Evolutionary conservation across 805 yeast genomes (phyloP), one percentile per base, ranked within the genome.

Genomic region (Yarrowia phangngaensis): DNA sequence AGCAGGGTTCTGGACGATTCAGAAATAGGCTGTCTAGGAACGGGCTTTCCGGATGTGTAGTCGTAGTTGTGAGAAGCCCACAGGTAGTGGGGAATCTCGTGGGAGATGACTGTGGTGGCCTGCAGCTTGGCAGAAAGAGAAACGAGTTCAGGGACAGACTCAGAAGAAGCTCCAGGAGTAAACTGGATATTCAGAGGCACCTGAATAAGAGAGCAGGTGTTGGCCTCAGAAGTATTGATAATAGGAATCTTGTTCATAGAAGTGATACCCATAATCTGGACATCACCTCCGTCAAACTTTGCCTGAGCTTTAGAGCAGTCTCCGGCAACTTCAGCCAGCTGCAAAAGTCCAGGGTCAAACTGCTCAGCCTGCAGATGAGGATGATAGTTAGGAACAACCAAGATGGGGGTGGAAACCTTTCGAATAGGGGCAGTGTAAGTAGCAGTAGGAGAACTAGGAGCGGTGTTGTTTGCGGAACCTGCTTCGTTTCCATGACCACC

Each of bases 241-340:
- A 38, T 38, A 14, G 45, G 45, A 19, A 38, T 38, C 45, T 38
- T 38, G 45, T 38, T 38, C 45, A 38, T 38, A 32, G 45, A 38
- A 19, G 17, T 38, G 14, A 38, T 38, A 4, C 45, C 45, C 45
- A 38, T 26, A 12, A 38, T 31, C 32, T 38, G 45, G 14, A 38
- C 45, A 24, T 38, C 13, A 19, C 45, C 45, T 17, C 32, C 45
- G 32, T 38, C 27, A 32, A 38, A 38, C 32, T 38, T 38, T 23
- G 45, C 45, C 14, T 38, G 45, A 24, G 45, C 45, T 32, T 38
- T 38, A 24, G 45, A 31, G 12, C 32, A 24, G 24, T 38, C 45
- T 4, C 45, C 45, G 13, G 45, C 45, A 8, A 13, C 32, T 14
- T 38, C 45, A 11, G 45, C 45, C 45, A 26, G 45, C 19, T 38